Conservation (phyloP, 768 basidiomycete genomes). For the Cystobasidium tubakii region DNA sequence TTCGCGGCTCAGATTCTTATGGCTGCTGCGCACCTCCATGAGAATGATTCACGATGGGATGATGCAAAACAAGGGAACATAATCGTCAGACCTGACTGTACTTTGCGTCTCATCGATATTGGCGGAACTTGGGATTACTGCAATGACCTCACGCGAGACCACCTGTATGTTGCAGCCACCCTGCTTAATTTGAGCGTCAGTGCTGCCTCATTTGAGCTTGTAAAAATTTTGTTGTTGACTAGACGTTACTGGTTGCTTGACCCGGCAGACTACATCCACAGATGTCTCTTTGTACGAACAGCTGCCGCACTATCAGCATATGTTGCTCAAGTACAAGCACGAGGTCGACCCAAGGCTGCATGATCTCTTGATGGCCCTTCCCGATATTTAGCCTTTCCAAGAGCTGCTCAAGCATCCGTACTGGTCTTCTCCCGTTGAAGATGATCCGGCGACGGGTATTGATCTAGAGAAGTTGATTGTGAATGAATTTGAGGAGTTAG, state of each 20-base stretch:
- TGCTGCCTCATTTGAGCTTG: too few relatives aligned
- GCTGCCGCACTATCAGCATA: neutral
- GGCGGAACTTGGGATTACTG: neutral
- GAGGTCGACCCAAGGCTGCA: neutral
- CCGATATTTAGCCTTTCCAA: neutral
- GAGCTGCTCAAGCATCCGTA: neutral
- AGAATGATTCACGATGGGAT: neutral
- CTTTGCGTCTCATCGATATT: conserved; percentile 8
- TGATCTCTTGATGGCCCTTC: neutral
- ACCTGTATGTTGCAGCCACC: neutral
- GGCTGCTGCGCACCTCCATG: neutral
- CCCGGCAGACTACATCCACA: neutral
- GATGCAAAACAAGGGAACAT: conserved; percentile 15
- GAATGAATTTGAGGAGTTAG: too few relatives aligned
- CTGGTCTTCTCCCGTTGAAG: neutral
- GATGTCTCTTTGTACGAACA: neutral
- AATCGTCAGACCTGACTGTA: neutral
- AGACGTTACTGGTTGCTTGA: neutral
- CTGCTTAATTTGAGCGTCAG: neutral
- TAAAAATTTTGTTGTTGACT: too few relatives aligned
- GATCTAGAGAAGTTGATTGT: neutral
- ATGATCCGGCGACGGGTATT: neutral
- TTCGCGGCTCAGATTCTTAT: neutral
- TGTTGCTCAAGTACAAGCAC: neutral
- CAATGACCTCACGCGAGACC: neutral